These are phyloP conservation scores for Elongisporangium prolatum DNA, from an alignment of 352 stramenopile genomes.

Conservation along the genomic window DNA sequence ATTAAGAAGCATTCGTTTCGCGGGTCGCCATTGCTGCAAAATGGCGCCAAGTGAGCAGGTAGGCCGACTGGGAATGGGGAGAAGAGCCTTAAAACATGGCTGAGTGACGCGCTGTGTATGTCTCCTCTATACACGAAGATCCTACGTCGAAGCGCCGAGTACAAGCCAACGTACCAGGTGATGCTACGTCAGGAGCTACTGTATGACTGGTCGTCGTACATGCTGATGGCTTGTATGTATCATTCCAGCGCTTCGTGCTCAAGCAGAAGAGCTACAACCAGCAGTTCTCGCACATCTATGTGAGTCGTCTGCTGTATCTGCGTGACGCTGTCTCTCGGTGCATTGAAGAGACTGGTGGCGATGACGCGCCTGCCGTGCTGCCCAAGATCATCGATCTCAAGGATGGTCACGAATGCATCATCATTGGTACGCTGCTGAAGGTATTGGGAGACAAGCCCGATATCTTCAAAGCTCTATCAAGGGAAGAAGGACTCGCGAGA, in stretches of 20 bases:
- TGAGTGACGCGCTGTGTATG: conserved; percentile 8
- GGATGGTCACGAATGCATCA: conserved; percentile 53
- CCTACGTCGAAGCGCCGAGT: conserved; percentile 28
- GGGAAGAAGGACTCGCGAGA: conserved; percentile 44
- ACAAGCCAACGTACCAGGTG: conserved; percentile 46
- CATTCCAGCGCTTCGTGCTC: conserved; percentile 67
- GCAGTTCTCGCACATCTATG: conserved; percentile 91
- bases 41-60: conserved; percentile 2
- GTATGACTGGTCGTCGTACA: neutral
- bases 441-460: conserved; percentile 66
- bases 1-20: neutral
- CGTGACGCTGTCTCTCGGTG: conserved; percentile 47
- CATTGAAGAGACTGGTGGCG: conserved; percentile 26
- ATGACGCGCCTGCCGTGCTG: conserved; percentile 26
- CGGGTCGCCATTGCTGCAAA: neutral
- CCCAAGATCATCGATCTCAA: conserved; percentile 78
- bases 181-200: neutral
- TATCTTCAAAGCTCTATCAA: conserved; percentile 75
- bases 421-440: conserved; percentile 87
- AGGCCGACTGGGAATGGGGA: neutral
- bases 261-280: conserved; percentile 83
- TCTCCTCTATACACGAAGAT: conserved; percentile 16
- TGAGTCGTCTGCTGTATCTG: conserved; percentile 70
- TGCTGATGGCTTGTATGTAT: neutral
- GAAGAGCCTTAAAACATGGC: conserved; percentile 2